phyloP scores from a whole-genome alignment of 176 grass and related monocot genomes.

The Oryza punctata region DNA sequence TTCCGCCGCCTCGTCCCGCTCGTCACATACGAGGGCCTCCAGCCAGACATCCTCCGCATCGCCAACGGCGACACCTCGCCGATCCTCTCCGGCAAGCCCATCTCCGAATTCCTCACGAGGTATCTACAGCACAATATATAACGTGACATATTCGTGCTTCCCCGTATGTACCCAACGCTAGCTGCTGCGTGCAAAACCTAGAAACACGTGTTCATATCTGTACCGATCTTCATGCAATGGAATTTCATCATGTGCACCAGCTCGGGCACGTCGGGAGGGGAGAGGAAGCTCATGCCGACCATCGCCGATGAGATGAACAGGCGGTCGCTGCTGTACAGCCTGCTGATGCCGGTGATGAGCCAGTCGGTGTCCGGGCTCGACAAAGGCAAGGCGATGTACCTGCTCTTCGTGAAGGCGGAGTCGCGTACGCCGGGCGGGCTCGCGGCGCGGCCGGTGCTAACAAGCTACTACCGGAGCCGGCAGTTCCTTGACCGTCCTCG shows the following conservation, averaged over 20 bases:
- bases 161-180: not conserved
- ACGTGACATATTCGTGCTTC: not conserved
- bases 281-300: conserved; percentile 94
- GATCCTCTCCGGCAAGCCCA: conserved; percentile 79
- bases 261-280: conserved; percentile 93
- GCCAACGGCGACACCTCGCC: conserved; percentile 77
- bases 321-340: conserved; percentile 71
- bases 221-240: not conserved
- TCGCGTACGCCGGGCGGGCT: conserved; percentile 83
- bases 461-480: conserved; percentile 91
- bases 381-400: conserved; percentile 94
- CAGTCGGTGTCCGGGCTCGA: conserved; percentile 73
- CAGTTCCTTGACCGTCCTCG: conserved; percentile 79
- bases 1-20: conserved; percentile 74
- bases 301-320: conserved; percentile 86
- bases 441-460: conserved; percentile 74
- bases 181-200: not conserved
- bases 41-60: conserved; percentile 88
- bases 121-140: conserved; percentile 25
- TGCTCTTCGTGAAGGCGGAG: conserved; percentile 87
- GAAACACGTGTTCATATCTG: not conserved
- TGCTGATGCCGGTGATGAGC: conserved; percentile 95
- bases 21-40: conserved; percentile 88
- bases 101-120: conserved; percentile 98
- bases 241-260: conserved; percentile 29